These are phyloP conservation scores for Strigomonas oncopelti DNA, from an alignment of 208 protist genomes.

Conservation along the genomic window DNA sequence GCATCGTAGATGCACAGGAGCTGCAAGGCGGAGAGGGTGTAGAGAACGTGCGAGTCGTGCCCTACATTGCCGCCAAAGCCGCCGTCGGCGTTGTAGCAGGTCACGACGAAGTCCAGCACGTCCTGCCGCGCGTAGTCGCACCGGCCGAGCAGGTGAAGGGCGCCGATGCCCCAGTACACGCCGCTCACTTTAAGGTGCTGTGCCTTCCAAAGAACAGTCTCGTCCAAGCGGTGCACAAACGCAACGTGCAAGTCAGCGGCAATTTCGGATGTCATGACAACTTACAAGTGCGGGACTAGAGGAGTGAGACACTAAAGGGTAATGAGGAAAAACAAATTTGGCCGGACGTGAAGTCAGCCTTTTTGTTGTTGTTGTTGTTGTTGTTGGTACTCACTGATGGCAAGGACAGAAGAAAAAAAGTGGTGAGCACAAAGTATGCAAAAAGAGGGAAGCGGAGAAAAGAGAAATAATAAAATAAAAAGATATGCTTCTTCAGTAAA, in stretches of 20 bases:
- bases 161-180: slow-evolving; percentile 96
- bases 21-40: slow-evolving; percentile 98
- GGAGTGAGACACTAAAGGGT: no score
- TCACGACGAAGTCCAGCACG: slow-evolving; percentile 90
- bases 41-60: slow-evolving; percentile 98
- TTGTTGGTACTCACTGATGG: no score
- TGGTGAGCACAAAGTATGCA: no score
- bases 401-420: no score
- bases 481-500: no score
- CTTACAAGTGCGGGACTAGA: no score
- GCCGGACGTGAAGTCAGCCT: no score
- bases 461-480: no score
- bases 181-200: slow-evolving; percentile 97
- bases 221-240: slow-evolving; percentile 78
- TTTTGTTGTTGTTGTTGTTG: no score
- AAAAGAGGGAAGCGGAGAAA: no score
- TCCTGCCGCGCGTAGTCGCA: slow-evolving; percentile 80
- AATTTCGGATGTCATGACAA: slow-evolving; percentile 2
- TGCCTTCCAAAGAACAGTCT: slow-evolving; percentile 86
- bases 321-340: no score
- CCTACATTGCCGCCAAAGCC: slow-evolving; percentile 97
- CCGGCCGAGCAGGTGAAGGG: slow-evolving; percentile 65
- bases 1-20: slow-evolving; percentile 84
- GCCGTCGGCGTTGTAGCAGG: slow-evolving; percentile 91
- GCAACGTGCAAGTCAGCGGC: slow-evolving; percentile 59